Conservation (phyloP, 495 filamentous ascomycete genomes). For the Lasiosphaeria hispida region DNA sequence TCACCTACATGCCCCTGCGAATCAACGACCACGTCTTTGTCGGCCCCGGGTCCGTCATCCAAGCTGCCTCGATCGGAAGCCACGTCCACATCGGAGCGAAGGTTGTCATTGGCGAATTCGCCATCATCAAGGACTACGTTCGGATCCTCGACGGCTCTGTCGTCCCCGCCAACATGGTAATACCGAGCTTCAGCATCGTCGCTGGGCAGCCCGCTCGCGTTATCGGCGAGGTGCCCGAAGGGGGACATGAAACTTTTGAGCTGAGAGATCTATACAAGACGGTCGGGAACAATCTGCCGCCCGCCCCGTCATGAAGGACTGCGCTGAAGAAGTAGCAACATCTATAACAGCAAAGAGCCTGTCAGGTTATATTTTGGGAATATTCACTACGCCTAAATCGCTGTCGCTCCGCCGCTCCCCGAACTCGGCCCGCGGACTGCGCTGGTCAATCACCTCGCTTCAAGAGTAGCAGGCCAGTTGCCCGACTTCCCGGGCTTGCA, state of each 20-base stretch:
- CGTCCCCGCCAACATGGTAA: slow-evolving; percentile 83
- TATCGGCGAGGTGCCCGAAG: slow-evolving; percentile 83
- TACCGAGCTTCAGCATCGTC: slow-evolving; percentile 84
- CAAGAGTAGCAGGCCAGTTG: too few species aligned
- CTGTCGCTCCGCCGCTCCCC: too few species aligned
- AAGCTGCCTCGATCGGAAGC: slow-evolving; percentile 73
- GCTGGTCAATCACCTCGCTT: too few species aligned
- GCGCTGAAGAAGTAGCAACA: background rate
- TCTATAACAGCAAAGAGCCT: background rate
- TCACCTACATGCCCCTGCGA: slow-evolving; percentile 79
- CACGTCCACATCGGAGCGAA: slow-evolving; percentile 80
- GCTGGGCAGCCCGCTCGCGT: slow-evolving; percentile 77
- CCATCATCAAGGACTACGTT: slow-evolving; percentile 87
- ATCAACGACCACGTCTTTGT: slow-evolving; percentile 93
- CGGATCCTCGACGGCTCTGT: slow-evolving; percentile 79
- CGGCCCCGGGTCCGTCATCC: slow-evolving; percentile 66
- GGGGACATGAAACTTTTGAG: slow-evolving; percentile 60
- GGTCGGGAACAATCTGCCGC: slow-evolving; percentile 50
- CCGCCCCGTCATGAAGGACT: slow-evolving; percentile 33
- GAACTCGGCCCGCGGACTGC: too few species aligned
- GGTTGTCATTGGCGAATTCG: slow-evolving; percentile 75
- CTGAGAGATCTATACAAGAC: slow-evolving; percentile 53
- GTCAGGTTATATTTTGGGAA: too few species aligned
- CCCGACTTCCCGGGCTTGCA: too few species aligned
- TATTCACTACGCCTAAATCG: too few species aligned